Evolutionary conservation across 352 stramenopile species (phyloP).

Genomic region (Blastocystis sp.): DNA sequence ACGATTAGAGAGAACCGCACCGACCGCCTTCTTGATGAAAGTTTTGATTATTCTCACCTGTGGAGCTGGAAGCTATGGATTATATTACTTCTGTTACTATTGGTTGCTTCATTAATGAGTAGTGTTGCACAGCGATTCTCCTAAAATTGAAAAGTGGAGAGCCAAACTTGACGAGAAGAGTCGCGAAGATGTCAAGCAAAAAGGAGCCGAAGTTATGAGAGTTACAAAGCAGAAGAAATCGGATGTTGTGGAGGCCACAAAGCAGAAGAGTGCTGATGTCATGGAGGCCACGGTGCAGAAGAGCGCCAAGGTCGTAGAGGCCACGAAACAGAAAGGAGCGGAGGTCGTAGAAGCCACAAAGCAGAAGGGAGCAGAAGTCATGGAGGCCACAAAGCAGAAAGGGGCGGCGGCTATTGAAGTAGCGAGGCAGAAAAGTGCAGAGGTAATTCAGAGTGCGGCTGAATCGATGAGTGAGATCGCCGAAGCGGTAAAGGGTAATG

Average conservation of each 20-base stretch:
- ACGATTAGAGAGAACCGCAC: slow-evolving; percentile 15
- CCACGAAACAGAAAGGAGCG: not conserved
- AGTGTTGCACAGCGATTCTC: not conserved
- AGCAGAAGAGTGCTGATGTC: not conserved
- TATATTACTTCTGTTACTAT: slow-evolving; percentile 4
- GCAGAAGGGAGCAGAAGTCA: not conserved
- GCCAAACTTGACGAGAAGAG: not conserved
- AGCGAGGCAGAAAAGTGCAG: not conserved
- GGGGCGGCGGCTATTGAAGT: not conserved
- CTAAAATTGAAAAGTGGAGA: not conserved
- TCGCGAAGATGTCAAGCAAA: not conserved
- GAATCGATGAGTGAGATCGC: not conserved
- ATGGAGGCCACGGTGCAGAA: not conserved
- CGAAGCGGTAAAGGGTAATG: slow-evolving; percentile 1
- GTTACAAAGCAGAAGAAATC: not conserved
- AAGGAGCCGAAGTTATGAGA: not conserved
- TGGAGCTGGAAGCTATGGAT: not conserved
- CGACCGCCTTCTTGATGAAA: slow-evolving; percentile 20
- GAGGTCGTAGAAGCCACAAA: not conserved
- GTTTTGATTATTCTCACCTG: not conserved
- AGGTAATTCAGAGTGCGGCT: not conserved
- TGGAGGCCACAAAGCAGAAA: not conserved
- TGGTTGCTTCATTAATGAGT: not conserved
- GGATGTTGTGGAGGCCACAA: not conserved
- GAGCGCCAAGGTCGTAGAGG: not conserved